A percentile compares a stretch with the other conserved stretches of the same genome.
Conservation (phyloP, 345 rosid genomes). For the Citropsis articulata region DNA sequence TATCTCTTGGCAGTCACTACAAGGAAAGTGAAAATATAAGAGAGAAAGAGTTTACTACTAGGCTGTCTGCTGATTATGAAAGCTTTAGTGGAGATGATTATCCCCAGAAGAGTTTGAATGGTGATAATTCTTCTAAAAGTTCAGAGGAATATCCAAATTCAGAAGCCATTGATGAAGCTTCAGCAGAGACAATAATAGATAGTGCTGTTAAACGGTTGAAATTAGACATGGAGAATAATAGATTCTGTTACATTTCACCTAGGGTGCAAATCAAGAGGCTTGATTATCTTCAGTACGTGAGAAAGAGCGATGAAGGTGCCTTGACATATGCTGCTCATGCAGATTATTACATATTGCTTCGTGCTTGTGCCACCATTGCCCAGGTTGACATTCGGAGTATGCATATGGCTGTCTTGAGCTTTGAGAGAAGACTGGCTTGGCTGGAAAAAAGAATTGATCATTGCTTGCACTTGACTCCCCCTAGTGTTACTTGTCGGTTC, state of each 20-base stretch:
- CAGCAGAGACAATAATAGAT: conserved; percentile 21
- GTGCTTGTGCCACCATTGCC: conserved; percentile 57
- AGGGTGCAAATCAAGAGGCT: conserved; percentile 53
- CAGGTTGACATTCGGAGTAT: conserved; percentile 59
- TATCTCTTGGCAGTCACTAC: conserved; percentile 4
- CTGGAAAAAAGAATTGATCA: conserved; percentile 57
- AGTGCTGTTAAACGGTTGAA: conserved; percentile 44
- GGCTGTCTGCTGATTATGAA: conserved; percentile 14
- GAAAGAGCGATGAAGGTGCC: conserved; percentile 60
- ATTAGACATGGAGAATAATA: conserved; percentile 64
- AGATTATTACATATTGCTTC: conserved; percentile 75
- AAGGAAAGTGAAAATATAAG: conserved; percentile 19
- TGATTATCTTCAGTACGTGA: conserved; percentile 58
- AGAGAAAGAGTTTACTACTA: conserved; percentile 15
- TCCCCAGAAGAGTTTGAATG: conserved; percentile 1
- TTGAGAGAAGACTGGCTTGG: conserved; percentile 83
- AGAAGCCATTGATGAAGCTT: not conserved
- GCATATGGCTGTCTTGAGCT: conserved; percentile 63
- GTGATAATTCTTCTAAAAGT: conserved; percentile 11
- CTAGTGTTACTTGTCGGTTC: conserved; percentile 40
- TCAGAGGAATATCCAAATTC: conserved; percentile 20
- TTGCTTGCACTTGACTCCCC: conserved; percentile 48
- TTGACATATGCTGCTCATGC: conserved; percentile 63
- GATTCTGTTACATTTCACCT: conserved; percentile 71
- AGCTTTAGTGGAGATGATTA: conserved; percentile 1